A percentile compares a stretch with the other conserved stretches of the same genome.
phyloP scores from a whole-genome alignment of 371 early-diverging fungal species.

The Batkoa obscura region DNA sequence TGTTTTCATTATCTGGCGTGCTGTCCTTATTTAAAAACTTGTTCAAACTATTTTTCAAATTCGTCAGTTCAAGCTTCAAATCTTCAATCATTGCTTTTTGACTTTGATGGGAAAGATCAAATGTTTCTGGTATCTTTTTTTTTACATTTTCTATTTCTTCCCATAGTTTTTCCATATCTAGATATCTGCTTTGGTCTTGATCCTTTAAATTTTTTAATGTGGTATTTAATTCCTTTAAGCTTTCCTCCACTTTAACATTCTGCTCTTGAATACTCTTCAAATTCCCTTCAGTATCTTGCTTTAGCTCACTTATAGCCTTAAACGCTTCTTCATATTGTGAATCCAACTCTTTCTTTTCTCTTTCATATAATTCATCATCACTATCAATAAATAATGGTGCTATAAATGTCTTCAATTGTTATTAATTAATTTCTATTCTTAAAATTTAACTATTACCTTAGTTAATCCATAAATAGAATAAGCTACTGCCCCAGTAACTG shows the following conservation, averaged over 20 bases:
- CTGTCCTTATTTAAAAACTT: too few relatives aligned
- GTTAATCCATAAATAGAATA: constrained; percentile 64
- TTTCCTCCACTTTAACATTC: constrained; percentile 46
- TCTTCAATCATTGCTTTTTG: constrained; percentile 52
- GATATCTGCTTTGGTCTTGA: constrained; percentile 44
- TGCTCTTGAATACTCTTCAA: constrained; percentile 41
- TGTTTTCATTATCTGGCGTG: too few relatives aligned
- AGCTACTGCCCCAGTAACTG: constrained; percentile 67
- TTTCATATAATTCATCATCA: constrained; percentile 36
- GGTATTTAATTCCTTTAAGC: constrained; percentile 39
- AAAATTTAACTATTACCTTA: constrained; percentile 27
- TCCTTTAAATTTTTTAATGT: constrained; percentile 45
- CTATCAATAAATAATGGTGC: constrained; percentile 48
- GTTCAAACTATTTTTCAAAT: too few relatives aligned
- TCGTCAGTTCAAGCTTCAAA: constrained; percentile 12
- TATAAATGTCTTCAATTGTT: constrained; percentile 33
- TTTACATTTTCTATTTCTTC: constrained; percentile 59
- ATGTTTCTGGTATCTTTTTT: constrained; percentile 55
- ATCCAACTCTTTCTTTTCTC: constrained; percentile 51
- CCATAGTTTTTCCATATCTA: constrained; percentile 47
- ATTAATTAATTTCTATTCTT: constrained; percentile 6
- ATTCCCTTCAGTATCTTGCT: constrained; percentile 27
- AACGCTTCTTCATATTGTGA: constrained; percentile 51
- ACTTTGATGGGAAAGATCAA: constrained; percentile 52
- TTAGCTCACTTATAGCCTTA: constrained; percentile 46